Base-by-base conservation (phyloP, 257 asterid genomes). In the Verbena officinalis region DNA sequence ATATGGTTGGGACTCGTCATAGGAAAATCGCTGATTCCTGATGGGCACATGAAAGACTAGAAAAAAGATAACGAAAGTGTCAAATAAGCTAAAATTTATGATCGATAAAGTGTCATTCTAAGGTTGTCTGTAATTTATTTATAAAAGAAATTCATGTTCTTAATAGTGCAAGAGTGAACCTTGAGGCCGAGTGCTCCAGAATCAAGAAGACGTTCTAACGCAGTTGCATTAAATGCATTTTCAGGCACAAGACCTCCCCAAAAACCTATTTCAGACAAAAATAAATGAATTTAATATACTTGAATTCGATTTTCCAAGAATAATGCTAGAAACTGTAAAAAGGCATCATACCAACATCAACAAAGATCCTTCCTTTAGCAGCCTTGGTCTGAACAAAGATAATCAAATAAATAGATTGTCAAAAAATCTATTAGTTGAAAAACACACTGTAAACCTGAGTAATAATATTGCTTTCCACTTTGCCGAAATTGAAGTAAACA, bases 201-300 rank as follows among this genome's bases (percentile, higher is more conserved):
- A 1, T 83, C 75, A 39, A 94, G 87, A 80, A 94, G 99, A 64
- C 73, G 84, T 75, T 90, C 84, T 85, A 94, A 67, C 56, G 87
- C 49, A 65, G 89, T 83, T 42, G 81, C 59, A 33, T 94, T 90
- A 77, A 71, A 74, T 49, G 99, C 99, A 78, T 94, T 90, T 73
- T 88, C 99, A 10, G 99, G 99, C 44, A 90, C 97, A 43, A 94
- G 79, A 57, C 99, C 99, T 72, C 99, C 99, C 99, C 99, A 93
- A 59, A 93, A 93, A 67, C 99, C 99, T 93, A 81, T 67, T 27
- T 62, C 24, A 57, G 52, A 55, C 56, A 46, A 54, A 36, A 65
- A 31, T 36, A 27, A 27, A 5, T 36, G 63, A 67, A 42, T 48
- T 10, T 64, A 8, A 7, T 10, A 13, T 6, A n/a, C 64, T 24